These are phyloP conservation scores for Thinopyrum elongatum DNA, from an alignment of 176 grass and related monocot genomes.

Conservation along the genomic window DNA sequence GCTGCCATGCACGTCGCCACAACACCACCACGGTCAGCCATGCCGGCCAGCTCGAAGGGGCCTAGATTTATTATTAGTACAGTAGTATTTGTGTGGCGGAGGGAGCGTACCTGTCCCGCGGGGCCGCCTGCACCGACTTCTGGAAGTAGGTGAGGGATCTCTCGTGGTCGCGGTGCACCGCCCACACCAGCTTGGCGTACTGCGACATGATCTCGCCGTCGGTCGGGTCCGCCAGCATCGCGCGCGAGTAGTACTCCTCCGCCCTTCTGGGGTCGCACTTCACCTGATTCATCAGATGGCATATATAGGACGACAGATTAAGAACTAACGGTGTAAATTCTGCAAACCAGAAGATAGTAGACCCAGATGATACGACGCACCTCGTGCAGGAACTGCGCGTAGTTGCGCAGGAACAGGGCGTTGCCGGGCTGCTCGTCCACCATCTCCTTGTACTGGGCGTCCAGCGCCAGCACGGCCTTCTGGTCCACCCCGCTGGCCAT, in stretches of 20 bases:
- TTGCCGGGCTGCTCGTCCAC: conserved; percentile 78
- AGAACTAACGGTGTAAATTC: neutral
- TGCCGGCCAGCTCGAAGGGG: neutral
- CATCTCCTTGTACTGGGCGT: conserved; percentile 75
- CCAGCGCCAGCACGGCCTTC: conserved; percentile 38
- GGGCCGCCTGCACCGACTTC: conserved; percentile 62
- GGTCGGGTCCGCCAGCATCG: conserved; percentile 71
- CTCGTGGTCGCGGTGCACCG: conserved; percentile 61
- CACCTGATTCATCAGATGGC: conserved; percentile 20
- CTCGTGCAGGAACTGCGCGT: conserved; percentile 83
- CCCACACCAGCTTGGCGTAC: conserved; percentile 89
- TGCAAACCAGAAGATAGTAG: no score
- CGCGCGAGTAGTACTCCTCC: conserved; percentile 94
- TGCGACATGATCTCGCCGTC: conserved; percentile 84
- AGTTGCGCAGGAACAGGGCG: conserved; percentile 77
- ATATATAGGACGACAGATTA: neutral
- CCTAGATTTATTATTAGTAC: neutral
- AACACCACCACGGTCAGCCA: neutral
- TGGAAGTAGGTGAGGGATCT: conserved; percentile 70
- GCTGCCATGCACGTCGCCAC: conserved; percentile 30
- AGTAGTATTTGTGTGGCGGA: neutral
- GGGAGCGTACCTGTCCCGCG: conserved; percentile 34
- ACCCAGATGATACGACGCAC: conserved; percentile 12
- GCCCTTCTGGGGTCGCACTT: conserved; percentile 69
- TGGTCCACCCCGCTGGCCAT: conserved; percentile 18